phyloP scores from a whole-genome alignment of 2,329 filamentous ascomycete genomes.

The Dendrostoma leiphaemia region DNA sequence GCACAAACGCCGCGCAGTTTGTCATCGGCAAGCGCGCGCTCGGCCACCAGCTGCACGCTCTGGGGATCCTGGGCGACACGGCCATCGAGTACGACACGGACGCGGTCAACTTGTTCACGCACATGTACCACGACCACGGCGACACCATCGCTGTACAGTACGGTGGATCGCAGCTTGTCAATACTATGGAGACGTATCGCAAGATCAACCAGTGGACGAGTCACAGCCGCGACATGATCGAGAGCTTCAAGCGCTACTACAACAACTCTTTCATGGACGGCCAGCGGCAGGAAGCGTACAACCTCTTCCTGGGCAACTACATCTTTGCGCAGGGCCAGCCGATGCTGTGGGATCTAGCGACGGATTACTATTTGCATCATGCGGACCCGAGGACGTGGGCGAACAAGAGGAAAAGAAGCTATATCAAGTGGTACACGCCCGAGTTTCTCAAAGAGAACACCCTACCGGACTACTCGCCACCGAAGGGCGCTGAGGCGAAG shows the following conservation, averaged over 20 bases:
- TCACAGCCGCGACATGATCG: slow-evolving; percentile 96
- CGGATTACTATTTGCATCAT: slow-evolving; percentile 96
- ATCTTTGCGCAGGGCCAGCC: slow-evolving; percentile 83
- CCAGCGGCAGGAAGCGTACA: slow-evolving; percentile 97
- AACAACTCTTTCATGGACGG: slow-evolving; percentile 95
- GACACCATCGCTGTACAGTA: slow-evolving; percentile 98
- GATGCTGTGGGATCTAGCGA: slow-evolving; percentile 94
- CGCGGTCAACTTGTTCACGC: slow-evolving; percentile 91
- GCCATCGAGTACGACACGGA: slow-evolving; percentile 91
- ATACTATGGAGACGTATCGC: slow-evolving; percentile 98
- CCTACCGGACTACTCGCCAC: slow-evolving; percentile 48
- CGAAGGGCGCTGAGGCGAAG: slow-evolving; percentile 36
- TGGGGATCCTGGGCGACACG: slow-evolving; percentile 77
- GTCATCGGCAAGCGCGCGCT: slow-evolving; percentile 94
- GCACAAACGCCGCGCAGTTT: slow-evolving; percentile 96
- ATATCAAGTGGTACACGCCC: slow-evolving; percentile 87
- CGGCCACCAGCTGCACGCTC: slow-evolving; percentile 85
- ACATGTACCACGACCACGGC: slow-evolving; percentile 98
- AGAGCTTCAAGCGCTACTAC: slow-evolving; percentile 98
- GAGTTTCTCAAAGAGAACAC: slow-evolving; percentile 63
- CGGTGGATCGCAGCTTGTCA: slow-evolving; percentile 93
- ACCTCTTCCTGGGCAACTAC: slow-evolving; percentile 95
- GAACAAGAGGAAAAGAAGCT: slow-evolving; percentile 61
- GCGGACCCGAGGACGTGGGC: slow-evolving; percentile 75
- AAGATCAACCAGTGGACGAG: slow-evolving; percentile 99